Conservation (phyloP, 768 basidiomycete genomes). For the Mycena polygramma region DNA sequence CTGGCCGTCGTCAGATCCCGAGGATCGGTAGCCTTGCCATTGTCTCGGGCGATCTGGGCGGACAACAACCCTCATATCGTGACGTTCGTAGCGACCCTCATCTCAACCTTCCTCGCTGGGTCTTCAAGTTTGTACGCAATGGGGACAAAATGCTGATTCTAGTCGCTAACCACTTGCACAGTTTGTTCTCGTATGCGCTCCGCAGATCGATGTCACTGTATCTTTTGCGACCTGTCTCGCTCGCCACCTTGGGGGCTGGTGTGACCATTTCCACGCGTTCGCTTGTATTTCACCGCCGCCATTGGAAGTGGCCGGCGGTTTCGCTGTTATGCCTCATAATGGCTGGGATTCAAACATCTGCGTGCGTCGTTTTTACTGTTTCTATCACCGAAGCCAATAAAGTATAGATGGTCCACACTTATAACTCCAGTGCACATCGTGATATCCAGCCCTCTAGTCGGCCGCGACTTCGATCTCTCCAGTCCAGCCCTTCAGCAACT, state of each 20-base stretch:
- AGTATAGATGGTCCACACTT: constrained; percentile 15
- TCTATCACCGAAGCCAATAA: too few relatives aligned
- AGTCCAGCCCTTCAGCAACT: constrained; percentile 20
- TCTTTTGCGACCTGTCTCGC: constrained; percentile 21
- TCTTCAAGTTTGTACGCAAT: constrained; percentile 12
- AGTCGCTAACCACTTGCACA: not conserved
- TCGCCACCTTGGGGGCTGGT: constrained; percentile 16
- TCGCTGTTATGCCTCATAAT: constrained; percentile 16
- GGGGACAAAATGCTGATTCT: not conserved
- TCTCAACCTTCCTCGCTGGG: constrained; percentile 13
- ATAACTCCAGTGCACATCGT: constrained; percentile 15
- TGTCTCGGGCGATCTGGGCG: not conserved
- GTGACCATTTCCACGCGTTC: constrained; percentile 20
- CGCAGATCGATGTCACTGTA: constrained; percentile 19
- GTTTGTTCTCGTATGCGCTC: constrained; percentile 25
- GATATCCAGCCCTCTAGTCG: constrained; percentile 9
- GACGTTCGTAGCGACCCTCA: constrained; percentile 8
- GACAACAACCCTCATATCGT: constrained; percentile 11
- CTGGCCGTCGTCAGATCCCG: constrained; percentile 2
- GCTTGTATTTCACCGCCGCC: constrained; percentile 16
- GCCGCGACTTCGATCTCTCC: constrained; percentile 20
- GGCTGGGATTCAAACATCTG: constrained; percentile 26
- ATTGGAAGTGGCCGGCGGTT: constrained; percentile 23
- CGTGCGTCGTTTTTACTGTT: not conserved
- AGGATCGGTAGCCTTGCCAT: constrained; percentile 15